phyloP scores from a whole-genome alignment of 768 basidiomycete species.

The Pulveroboletus sp. region DNA sequence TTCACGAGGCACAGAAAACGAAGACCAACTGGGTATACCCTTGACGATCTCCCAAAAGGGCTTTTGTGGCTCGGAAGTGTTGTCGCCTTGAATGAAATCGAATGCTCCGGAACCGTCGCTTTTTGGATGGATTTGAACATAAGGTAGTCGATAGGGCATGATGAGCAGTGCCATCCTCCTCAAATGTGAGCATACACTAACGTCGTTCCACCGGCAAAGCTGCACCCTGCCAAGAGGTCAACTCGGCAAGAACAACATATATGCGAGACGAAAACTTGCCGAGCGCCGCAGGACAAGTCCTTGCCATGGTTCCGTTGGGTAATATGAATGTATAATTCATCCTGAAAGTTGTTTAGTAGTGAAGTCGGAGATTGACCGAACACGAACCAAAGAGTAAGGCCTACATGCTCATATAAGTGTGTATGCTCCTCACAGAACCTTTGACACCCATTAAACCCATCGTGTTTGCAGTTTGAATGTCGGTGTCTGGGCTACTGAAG shows the following conservation, averaged over 20 bases:
- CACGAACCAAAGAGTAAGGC: conserved; percentile 17
- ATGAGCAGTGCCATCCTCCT: neutral
- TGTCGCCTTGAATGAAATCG: conserved; percentile 75
- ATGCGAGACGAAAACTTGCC: conserved; percentile 40
- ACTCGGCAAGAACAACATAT: conserved; percentile 2
- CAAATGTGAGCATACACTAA: conserved; percentile 33
- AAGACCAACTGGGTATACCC: no score
- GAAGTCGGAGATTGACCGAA: neutral
- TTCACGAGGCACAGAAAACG: no score
- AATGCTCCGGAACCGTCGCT: conserved; percentile 75
- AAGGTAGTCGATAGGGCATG: neutral
- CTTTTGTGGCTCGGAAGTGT: conserved; percentile 62
- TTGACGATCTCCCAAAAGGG: no score
- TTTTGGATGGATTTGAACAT: neutral
- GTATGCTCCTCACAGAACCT: conserved; percentile 69
- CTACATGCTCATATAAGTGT: conserved; percentile 68
- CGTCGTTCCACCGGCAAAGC: conserved; percentile 82
- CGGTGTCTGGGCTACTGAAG: conserved; percentile 17
- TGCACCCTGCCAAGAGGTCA: conserved; percentile 47
- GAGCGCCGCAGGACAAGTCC: conserved; percentile 77
- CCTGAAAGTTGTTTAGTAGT: conserved; percentile 35
- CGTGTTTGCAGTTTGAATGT: conserved; percentile 17
- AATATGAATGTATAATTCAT: conserved; percentile 61
- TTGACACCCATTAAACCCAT: conserved; percentile 42
- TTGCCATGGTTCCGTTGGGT: conserved; percentile 61